Evolutionary conservation across 805 yeast genomes (phyloP), one percentile per base, ranked within the genome.

Genomic region (Ogataea naganishii): DNA sequence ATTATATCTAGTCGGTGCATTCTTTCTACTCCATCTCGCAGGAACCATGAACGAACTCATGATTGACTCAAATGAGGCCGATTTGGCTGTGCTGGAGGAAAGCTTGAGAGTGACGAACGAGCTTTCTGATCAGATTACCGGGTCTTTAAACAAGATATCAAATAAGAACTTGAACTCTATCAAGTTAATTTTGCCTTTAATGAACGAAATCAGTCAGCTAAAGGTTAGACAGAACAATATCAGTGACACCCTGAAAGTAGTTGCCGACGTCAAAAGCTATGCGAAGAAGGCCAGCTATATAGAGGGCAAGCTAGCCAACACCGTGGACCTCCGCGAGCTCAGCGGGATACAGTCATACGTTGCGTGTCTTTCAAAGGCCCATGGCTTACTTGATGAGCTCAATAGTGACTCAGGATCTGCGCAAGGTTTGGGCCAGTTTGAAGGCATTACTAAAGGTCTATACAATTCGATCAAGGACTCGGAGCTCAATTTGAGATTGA

Each of bases 61-160:
- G 11, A 37, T 74, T 17, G 88, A 80, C 44, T 60, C 75, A 3
- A 88, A 81, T 44, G 89, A 80, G 49, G 86, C 88, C 3, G 95
- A 85, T 42, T 76, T 84, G 20, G 77, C 84, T 2, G 86, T 86
- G 4, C 65, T 86, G 19, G 80, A 83, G 30, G 92, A 81, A 45
- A 77, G 80, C 31, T 62, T 88, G 20, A 53, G 64, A 28, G 68
- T 73, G 31, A 71, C 84, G 3, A 67, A 69, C 23, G 63, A 61
- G 13, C 54, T 84, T 23, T 69, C 85, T 7, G 46, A 53, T 2
- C 55, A 67, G 25, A 75, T 86, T 32, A 60, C 72, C 8, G 54
- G 56, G 17, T 74, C 84, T 3, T 60, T 84, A 24, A 60, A 52
- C 18, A 61, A 58, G 28, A 67, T 86, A 31, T 63, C 76, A 6